phyloP scores from a whole-genome alignment of 768 basidiomycete species.

The Tricholoma sp. region DNA sequence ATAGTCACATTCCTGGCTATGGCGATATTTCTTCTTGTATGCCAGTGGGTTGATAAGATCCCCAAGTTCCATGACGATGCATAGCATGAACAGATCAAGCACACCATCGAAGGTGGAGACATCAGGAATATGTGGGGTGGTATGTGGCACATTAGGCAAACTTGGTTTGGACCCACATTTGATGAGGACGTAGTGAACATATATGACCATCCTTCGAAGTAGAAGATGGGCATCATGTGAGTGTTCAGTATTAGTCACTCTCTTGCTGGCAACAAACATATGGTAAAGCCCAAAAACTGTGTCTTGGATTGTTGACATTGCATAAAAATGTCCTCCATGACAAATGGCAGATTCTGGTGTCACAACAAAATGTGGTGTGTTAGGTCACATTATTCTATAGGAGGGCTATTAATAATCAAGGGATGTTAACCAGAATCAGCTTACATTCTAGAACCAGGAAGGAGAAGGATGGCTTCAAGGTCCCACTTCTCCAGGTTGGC shows the following conservation, averaged over 20 bases:
- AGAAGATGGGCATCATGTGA: neutral
- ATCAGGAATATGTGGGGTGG: neutral
- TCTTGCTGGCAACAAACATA: neutral
- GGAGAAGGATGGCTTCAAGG: neutral
- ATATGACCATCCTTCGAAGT: neutral
- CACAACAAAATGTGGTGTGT: neutral
- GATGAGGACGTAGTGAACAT: neutral
- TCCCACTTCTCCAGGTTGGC: too few relatives aligned
- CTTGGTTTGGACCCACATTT: neutral
- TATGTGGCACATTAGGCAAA: too few relatives aligned
- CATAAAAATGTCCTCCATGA: conserved; percentile 1
- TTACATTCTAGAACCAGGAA: neutral
- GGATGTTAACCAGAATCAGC: neutral
- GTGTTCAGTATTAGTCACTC: neutral
- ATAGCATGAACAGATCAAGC: neutral
- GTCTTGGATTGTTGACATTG: neutral
- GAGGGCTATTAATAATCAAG: neutral
- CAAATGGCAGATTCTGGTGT: neutral
- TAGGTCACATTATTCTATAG: neutral
- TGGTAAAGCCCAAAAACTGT: neutral
- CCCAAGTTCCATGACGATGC: neutral
- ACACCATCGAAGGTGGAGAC: neutral
- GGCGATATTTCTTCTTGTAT: neutral
- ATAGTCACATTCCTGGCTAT: neutral
- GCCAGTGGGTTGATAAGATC: neutral